These are phyloP conservation scores for Botrytis medusae DNA, from an alignment of 2,329 filamentous ascomycete species.

Conservation along the genomic window DNA sequence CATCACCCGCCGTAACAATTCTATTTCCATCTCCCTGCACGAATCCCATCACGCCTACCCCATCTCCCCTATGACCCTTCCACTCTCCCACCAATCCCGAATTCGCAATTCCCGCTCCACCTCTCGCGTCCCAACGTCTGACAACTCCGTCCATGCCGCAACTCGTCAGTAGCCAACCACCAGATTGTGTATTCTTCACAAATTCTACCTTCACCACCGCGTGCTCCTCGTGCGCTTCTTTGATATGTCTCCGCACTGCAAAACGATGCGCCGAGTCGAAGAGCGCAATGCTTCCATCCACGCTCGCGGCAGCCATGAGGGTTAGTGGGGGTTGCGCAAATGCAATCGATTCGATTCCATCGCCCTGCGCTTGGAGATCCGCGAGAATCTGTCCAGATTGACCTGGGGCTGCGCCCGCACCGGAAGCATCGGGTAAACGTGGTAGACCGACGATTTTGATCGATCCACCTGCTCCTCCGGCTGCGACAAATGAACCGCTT, in stretches of 20 bases:
- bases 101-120: slow-evolving; percentile 63
- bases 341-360: slow-evolving; percentile 75
- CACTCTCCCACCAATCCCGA: slow-evolving; percentile 80
- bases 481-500: slow-evolving; percentile 74
- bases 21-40: slow-evolving; percentile 77
- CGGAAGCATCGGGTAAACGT: slow-evolving; percentile 45
- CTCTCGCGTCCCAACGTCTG: slow-evolving; percentile 78
- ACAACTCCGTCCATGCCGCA: slow-evolving; percentile 93
- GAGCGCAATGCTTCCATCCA: slow-evolving; percentile 76
- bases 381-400: slow-evolving; percentile 76
- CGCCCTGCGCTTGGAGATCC: slow-evolving; percentile 73
- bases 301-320: slow-evolving; percentile 64
- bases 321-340: slow-evolving; percentile 56
- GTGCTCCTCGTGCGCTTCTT: slow-evolving; percentile 80
- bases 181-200: slow-evolving; percentile 53
- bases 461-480: slow-evolving; percentile 82
- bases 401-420: slow-evolving; percentile 41
- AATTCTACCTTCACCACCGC: slow-evolving; percentile 94
- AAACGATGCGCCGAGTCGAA: slow-evolving; percentile 87
- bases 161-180: slow-evolving; percentile 73
- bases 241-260: slow-evolving; percentile 78
- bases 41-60: slow-evolving; percentile 85
- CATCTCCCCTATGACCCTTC: slow-evolving; percentile 82
- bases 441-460: slow-evolving; percentile 86
- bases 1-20: slow-evolving; percentile 88